phyloP scores from a whole-genome alignment of 495 filamentous ascomycete genomes.

The Venustampulla echinocandica region DNA sequence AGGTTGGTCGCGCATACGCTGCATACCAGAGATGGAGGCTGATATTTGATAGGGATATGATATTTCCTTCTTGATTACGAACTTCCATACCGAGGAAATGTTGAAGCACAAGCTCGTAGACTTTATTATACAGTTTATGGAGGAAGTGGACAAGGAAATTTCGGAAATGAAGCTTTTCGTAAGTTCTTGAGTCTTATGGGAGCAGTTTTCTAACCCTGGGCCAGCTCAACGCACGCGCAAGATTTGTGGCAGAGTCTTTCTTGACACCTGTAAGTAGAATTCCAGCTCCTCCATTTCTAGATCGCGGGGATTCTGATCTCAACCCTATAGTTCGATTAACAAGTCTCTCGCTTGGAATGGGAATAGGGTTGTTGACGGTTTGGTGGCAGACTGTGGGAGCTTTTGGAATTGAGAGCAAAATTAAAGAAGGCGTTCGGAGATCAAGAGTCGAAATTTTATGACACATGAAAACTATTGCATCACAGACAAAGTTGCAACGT shows the following conservation, averaged over 20 bases:
- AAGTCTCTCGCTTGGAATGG: background rate
- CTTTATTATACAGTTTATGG: constrained; percentile 98
- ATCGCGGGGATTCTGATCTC: background rate
- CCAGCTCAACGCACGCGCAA: constrained; percentile 90
- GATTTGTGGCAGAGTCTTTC: constrained; percentile 98
- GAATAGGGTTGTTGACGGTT: background rate
- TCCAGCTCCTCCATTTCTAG: background rate
- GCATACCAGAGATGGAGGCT: background rate
- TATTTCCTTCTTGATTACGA: constrained; percentile 97
- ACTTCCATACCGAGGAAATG: constrained; percentile 97
- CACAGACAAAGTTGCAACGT: background rate
- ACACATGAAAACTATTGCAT: background rate
- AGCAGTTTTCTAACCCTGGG: constrained; percentile 20
- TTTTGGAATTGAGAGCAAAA: background rate
- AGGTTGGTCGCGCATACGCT: constrained; percentile 44
- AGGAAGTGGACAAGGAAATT: constrained; percentile 98
- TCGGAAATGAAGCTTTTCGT: constrained; percentile 99
- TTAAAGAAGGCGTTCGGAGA: constrained; percentile 4
- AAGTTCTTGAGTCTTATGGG: constrained; percentile 30
- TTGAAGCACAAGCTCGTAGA: constrained; percentile 97
- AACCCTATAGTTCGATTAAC: constrained; percentile 13
- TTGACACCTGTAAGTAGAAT: constrained; percentile 70
- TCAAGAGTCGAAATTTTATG: constrained; percentile 4
- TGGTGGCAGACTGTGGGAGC: no score
- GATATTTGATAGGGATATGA: constrained; percentile 70